Evolutionary conservation across 495 filamentous ascomycete genomes (phyloP), one percentile per base, ranked within the genome.

Genomic region (Cladorrhinum samala): DNA sequence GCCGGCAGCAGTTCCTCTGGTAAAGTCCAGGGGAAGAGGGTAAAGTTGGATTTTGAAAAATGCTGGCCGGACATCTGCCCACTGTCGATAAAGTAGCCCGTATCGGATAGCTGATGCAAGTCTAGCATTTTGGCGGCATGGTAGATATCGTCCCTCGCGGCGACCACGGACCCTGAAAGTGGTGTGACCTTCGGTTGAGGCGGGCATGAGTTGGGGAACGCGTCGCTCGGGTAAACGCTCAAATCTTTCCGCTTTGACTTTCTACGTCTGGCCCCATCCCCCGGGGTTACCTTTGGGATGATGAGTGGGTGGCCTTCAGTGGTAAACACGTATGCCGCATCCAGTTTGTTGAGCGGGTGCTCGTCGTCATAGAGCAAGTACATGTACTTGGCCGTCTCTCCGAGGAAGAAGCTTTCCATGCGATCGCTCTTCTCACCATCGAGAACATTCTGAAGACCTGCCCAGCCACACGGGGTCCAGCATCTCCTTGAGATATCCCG

Each of bases 381-480:
- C 49, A 98, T 72, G 68, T 98, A 98, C 68, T 96, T 96, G 49
- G 88, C 83, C 0, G 93, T 98, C 69, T 98, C 93, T 2, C 94
- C 91, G 1, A 97, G 76, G 67, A 96, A 97, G 74, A 98, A 98
- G 68, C 93, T 97, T 72, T 98, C 93, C 93, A 98, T 98, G 16
- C 93, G 85, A 63, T 98, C 93, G 61, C 80, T 91, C 64, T 86
- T 83, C 67, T 96, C 88, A 0, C 92, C 94, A 39, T 79, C 90
- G 25, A 85, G 75, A 9, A 98, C 93, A 69, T 97, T 88, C 59
- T 95, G 87, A n/a, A 98, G 76, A 0, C 92, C 92, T 4, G 93
- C 87, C 91, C 90, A 97, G 46, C 93, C 93, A 62, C 93, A 98
- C 47, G 82, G 81, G 2, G 90, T 91, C 88, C 89, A 95, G 67